These are phyloP conservation scores for Eimeria necatrix DNA, from an alignment of 169 alveolate species.

Conservation along the genomic window DNA sequence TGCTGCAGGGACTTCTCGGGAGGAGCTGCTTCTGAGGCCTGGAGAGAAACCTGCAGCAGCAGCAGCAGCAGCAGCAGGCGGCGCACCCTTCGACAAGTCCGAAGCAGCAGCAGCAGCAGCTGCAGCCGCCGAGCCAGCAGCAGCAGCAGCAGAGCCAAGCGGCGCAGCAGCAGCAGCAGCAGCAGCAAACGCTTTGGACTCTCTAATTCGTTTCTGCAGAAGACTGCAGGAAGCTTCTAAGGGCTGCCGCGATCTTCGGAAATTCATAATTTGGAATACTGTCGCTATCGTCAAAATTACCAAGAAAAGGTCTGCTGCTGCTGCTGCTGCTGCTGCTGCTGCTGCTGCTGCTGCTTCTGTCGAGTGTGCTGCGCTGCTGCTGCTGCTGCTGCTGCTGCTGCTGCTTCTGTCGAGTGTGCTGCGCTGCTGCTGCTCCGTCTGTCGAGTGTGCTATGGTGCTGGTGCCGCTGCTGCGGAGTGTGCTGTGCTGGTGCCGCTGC, in stretches of 20 bases:
- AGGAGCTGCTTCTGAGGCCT: neutral
- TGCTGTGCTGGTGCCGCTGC: no score
- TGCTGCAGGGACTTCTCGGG: neutral
- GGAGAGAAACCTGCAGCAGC: neutral
- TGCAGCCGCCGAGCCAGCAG: neutral
- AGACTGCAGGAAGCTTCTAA: neutral
- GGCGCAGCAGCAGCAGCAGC: slow-evolving; percentile 11
- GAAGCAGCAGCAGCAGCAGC: neutral
- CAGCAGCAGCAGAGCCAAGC: neutral
- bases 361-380: no score
- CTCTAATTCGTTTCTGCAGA: neutral
- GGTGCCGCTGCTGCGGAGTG: no score
- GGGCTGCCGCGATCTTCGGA: slow-evolving; percentile 60
- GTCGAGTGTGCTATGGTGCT: no score
- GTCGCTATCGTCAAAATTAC: slow-evolving; percentile 79
- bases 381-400: no score
- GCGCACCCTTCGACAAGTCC: neutral
- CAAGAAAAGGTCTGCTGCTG: slow-evolving; percentile 24
- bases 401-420: no score
- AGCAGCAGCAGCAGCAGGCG: neutral
- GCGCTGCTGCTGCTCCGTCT: no score
- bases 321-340: neutral
- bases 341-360: slow-evolving; percentile 11
- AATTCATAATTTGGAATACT: slow-evolving; percentile 77
- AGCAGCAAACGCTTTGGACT: neutral